phyloP scores from a whole-genome alignment of 2,329 filamentous ascomycete genomes.

The Diplodia intermedia region DNA sequence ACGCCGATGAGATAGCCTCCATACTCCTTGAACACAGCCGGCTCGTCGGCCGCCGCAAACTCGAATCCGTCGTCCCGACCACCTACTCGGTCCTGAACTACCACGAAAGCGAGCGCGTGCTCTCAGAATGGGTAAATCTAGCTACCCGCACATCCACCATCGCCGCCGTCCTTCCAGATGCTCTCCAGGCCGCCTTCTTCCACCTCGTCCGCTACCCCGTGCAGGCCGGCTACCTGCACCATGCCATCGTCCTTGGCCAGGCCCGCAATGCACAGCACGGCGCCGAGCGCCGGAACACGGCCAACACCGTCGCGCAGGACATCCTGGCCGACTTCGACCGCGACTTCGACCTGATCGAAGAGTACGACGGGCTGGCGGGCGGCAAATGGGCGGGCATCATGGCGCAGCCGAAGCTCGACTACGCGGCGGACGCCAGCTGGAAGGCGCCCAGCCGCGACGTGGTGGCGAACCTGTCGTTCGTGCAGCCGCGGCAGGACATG shows the following conservation, averaged over 20 bases:
- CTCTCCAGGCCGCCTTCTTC: conserved; percentile 62
- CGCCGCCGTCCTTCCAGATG: conserved; percentile 49
- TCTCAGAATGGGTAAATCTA: conserved; percentile 33
- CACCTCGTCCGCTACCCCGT: conserved; percentile 65
- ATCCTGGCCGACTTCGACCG: conserved; percentile 34
- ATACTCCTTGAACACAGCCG: conserved; percentile 29
- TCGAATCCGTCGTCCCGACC: conserved; percentile 32
- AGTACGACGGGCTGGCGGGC: conserved; percentile 33
- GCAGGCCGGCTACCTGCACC: conserved; percentile 61
- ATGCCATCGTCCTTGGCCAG: conserved; percentile 36
- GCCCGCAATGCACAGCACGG: conserved; percentile 64
- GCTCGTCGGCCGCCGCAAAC: conserved; percentile 27
- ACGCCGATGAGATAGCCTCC: conserved; percentile 17
- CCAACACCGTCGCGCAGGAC: conserved; percentile 34
- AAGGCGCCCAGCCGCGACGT: conserved; percentile 72
- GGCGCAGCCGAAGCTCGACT: conserved; percentile 55
- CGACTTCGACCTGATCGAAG: conserved; percentile 36
- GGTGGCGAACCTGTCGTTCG: conserved; percentile 63
- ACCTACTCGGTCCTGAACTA: conserved; percentile 36
- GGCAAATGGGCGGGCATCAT: conserved; percentile 40
- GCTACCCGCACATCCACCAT: conserved; percentile 27
- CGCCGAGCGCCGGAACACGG: conserved; percentile 36
- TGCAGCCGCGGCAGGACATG: conserved; percentile 60
- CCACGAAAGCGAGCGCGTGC: conserved; percentile 34
- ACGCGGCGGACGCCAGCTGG: conserved; percentile 69